A percentile compares a stretch with the other conserved stretches of the same genome.
phyloP scores from a whole-genome alignment of 148 eudicot genomes.

The Vaccinium darrowii region DNA sequence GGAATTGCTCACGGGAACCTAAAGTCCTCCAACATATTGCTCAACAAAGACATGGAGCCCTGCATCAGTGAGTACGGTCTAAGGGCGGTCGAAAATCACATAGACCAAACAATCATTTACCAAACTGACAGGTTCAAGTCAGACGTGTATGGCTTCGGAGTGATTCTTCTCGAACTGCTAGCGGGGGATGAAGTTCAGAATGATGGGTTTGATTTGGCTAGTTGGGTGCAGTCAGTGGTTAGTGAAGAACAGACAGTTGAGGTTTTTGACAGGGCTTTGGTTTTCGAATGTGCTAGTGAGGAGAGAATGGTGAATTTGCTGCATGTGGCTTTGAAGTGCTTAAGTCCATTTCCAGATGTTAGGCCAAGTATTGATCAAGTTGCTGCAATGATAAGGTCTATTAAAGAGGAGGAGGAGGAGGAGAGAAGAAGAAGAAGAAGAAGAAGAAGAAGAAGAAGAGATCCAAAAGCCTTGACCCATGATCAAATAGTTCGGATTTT shows the following conservation, averaged over 20 bases:
- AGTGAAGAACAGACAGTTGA: conserved; percentile 42
- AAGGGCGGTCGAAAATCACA: conserved; percentile 19
- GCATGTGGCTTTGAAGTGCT: conserved; percentile 51
- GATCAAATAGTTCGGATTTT: conserved; percentile 13
- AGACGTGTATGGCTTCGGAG: conserved; percentile 32
- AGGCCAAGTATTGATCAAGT: conserved; percentile 40
- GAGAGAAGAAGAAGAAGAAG: background rate
- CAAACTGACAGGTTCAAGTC: conserved; percentile 19
- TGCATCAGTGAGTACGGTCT: conserved; percentile 47
- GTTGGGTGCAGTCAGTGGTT: conserved; percentile 43
- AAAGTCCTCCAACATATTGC: conserved; percentile 45
- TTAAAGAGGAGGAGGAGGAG: conserved; percentile 37
- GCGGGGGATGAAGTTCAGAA: conserved; percentile 39
- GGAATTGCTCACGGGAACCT: conserved; percentile 43
- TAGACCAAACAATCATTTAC: conserved; percentile 4
- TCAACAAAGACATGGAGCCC: conserved; percentile 33
- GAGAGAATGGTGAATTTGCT: conserved; percentile 43
- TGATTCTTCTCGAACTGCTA: conserved; percentile 40
- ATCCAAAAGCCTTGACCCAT: conserved; percentile 30
- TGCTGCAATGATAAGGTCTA: conserved; percentile 29
- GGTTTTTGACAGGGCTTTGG: conserved; percentile 12
- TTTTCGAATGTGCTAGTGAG: conserved; percentile 42
- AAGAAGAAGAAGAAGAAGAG: conserved; percentile 8
- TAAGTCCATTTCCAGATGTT: conserved; percentile 29
- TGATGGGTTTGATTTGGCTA: conserved; percentile 34